phyloP scores from a whole-genome alignment of 768 basidiomycete genomes.

The Neoboletus brunneissimus region DNA sequence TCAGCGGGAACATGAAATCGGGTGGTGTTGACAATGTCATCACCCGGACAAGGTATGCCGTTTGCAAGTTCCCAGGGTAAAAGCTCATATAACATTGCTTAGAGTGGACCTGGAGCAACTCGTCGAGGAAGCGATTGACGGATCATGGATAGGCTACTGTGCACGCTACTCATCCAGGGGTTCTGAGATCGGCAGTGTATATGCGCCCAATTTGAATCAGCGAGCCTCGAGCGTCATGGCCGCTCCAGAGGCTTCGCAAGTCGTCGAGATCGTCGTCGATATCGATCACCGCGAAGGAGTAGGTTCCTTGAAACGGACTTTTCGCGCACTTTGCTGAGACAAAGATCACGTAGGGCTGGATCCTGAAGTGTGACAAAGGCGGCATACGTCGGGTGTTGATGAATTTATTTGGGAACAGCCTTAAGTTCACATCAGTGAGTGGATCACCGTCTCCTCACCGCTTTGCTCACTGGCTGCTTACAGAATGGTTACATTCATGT shows the following conservation, averaged over 20 bases:
- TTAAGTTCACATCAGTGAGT: conserved; percentile 85
- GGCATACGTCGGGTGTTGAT: conserved; percentile 89
- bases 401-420: conserved; percentile 92
- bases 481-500: conserved; percentile 89
- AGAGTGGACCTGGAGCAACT: conserved; percentile 77
- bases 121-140: conserved; percentile 87
- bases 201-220: conserved; percentile 66
- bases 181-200: conserved; percentile 89
- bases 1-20: conserved; percentile 80
- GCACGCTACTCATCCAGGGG: conserved; percentile 70
- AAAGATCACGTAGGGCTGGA: conserved; percentile 66
- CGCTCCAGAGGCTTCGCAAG: conserved; percentile 32
- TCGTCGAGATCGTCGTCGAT: conserved; percentile 87
- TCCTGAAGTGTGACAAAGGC: conserved; percentile 83
- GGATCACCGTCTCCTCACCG: neutral
- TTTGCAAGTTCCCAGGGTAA: neutral
- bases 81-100: neutral
- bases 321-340: conserved; percentile 3
- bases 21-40: conserved; percentile 79
- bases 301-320: conserved; percentile 21
- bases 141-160: conserved; percentile 90
- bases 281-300: conserved; percentile 72
- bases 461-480: conserved; percentile 4
- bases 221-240: conserved; percentile 41
- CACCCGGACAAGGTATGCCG: conserved; percentile 56